Percentiles rank a stretch among this genome's conserved stretches.
phyloP scores from a whole-genome alignment of 495 filamentous ascomycete genomes.

The Podospora anserina region DNA sequence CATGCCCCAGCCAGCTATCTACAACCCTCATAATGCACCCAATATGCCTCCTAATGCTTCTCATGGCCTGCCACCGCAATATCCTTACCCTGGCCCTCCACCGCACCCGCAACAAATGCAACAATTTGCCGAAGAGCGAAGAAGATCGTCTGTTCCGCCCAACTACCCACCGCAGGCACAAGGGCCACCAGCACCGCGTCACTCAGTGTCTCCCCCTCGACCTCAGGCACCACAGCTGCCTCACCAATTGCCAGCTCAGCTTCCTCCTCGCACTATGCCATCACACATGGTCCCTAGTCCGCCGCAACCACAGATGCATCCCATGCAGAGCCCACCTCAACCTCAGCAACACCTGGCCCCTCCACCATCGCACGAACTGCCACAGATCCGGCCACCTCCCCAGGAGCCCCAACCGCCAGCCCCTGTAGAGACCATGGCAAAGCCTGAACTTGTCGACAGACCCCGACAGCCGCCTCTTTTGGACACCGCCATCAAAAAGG shows the following conservation, averaged over 20 bases:
- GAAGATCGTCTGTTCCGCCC: slow-evolving; percentile 59
- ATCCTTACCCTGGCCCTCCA: slow-evolving; percentile 40
- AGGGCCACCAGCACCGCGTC: slow-evolving; percentile 32
- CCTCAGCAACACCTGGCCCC: slow-evolving; percentile 33
- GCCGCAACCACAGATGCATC: slow-evolving; percentile 40
- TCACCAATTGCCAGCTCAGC: slow-evolving; percentile 21
- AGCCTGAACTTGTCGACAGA: slow-evolving; percentile 39
- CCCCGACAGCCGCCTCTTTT: slow-evolving; percentile 39
- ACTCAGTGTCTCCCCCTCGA: slow-evolving; percentile 43
- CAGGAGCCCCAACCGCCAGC: slow-evolving; percentile 38
- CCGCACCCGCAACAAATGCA: slow-evolving; percentile 57
- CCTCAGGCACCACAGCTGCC: slow-evolving; percentile 36
- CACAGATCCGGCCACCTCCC: slow-evolving; percentile 38
- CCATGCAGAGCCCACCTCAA: slow-evolving; percentile 40
- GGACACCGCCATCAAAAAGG: slow-evolving; percentile 60
- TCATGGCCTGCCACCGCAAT: slow-evolving; percentile 44
- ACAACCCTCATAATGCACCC: slow-evolving; percentile 65
- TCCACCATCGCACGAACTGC: slow-evolving; percentile 39
- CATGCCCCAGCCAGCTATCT: slow-evolving; percentile 81
- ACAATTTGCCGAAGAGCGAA: slow-evolving; percentile 65
- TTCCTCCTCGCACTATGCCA: slow-evolving; percentile 35
- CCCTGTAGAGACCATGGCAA: slow-evolving; percentile 47
- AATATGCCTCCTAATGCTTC: slow-evolving; percentile 46
- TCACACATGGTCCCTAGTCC: slow-evolving; percentile 37
- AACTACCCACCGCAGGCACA: slow-evolving; percentile 48